Evolutionary conservation across 306 rosid species (phyloP), one percentile per base, ranked within the genome.

Genomic region (Canavalia ensiformis): DNA sequence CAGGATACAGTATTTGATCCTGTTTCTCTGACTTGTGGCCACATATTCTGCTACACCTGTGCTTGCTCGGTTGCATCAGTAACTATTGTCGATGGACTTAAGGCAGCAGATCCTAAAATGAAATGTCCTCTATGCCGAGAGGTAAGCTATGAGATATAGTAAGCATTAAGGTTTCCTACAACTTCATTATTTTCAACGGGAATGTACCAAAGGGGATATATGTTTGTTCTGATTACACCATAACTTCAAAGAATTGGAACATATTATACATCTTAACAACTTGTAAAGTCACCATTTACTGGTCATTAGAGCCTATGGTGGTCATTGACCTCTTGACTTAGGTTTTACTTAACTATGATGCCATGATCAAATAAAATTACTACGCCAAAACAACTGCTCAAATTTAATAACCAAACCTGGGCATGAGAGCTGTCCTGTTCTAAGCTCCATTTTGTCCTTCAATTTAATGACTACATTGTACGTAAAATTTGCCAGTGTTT

Each of bases 1-100:
- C 90, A 95, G 99, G 98, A 95, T 8, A 91, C 94, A 4, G 97
- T 93, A 81, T 95, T 95, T 85, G 99, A 95, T 87, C 96, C 99
- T 5, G 92, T 91, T 78, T 87, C 98, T 76, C 93, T 95, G 70
- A 79, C 84, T 6, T 95, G 99, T 25, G 98, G 99, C 72, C 99
- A 95, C 84, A 88, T 95, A 79, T 93, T 89, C 91, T 95, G 99
- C 88, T 88, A 88, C 80, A 81, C 86, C 77, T 95, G 99, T 59
- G 90, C 96, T 79, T 93, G 98, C 88, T 91, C 92, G 1, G 94
- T 97, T 75, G 96, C 99, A 39, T 89, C 96, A 0, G 98, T 92
- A 29, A 88, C 87, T 33, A 93, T 92, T 60, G 89, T 95, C 0
- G 87, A 91, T 76, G 94, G 98, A 34, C 91, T 95, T 5, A 90